Conservation (phyloP, 208 protist genomes). For the Angomonas desouzai region DNA sequence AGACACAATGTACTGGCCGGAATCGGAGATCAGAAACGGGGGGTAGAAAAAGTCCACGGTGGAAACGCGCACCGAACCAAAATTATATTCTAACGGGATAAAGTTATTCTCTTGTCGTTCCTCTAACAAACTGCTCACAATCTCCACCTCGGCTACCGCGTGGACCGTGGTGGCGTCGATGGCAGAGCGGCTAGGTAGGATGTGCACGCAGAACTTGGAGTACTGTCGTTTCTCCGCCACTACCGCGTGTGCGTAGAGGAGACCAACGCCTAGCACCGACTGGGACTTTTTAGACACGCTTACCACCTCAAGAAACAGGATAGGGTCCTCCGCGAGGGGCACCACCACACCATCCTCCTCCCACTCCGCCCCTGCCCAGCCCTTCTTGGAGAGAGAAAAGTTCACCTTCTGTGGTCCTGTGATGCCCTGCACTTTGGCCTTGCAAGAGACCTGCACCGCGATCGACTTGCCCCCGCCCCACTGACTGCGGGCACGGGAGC, state of each 20-base stretch:
- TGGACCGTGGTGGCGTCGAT: constrained; percentile 75
- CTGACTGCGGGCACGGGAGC: constrained; percentile 50
- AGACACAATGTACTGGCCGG: constrained; percentile 78
- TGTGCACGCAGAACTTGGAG: constrained; percentile 71
- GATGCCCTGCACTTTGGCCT: constrained; percentile 37
- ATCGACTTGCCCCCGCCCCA: constrained; percentile 69
- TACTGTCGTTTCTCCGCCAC: constrained; percentile 61
- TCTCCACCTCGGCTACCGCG: constrained; percentile 64
- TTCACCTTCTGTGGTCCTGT: constrained; percentile 47
- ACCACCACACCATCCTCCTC: constrained; percentile 36
- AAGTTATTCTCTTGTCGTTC: constrained; percentile 55
- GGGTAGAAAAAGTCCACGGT: constrained; percentile 84
- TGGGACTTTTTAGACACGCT: constrained; percentile 26
- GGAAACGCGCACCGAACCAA: constrained; percentile 77
- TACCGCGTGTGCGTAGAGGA: constrained; percentile 71
- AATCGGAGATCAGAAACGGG: constrained; percentile 62
- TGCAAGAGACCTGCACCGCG: constrained; percentile 50
- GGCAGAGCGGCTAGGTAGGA: constrained; percentile 59
- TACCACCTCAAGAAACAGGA: constrained; percentile 75
- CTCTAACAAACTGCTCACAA: constrained; percentile 61
- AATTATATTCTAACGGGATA: constrained; percentile 81
- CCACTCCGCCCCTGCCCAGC: constrained; percentile 48
- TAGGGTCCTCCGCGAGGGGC: constrained; percentile 50
- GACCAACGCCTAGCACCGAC: constrained; percentile 53
- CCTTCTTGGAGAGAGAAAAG: constrained; percentile 33